A percentile compares a stretch with the other conserved stretches of the same genome.
These are phyloP conservation scores for Macroventuria anomochaeta DNA, from an alignment of 2,329 filamentous ascomycete species.

Conservation along the genomic window DNA sequence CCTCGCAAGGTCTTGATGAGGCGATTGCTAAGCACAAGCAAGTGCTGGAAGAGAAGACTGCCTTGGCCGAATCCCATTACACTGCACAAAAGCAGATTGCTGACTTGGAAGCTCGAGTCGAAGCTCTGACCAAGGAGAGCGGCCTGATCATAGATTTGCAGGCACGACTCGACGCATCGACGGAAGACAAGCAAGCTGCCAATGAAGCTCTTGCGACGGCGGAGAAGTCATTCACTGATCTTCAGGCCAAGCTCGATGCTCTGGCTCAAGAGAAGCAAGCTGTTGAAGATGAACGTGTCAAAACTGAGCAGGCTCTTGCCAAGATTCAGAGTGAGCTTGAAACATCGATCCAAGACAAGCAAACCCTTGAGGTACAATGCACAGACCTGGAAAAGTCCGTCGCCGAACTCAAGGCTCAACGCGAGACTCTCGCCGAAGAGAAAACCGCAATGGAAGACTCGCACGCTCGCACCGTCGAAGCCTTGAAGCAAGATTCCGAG, in stretches of 20 bases:
- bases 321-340: slow-evolving; percentile 31
- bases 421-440: slow-evolving; percentile 39
- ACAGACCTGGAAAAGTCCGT: slow-evolving; percentile 32
- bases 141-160: slow-evolving; percentile 17
- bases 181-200: slow-evolving; percentile 28
- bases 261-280: slow-evolving; percentile 25
- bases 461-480: slow-evolving; percentile 37
- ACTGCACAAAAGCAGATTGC: slow-evolving; percentile 29
- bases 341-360: slow-evolving; percentile 25
- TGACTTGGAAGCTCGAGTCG: slow-evolving; percentile 34
- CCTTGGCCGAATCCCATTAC: slow-evolving; percentile 29
- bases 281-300: slow-evolving; percentile 22
- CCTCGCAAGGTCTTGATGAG: slow-evolving; percentile 32
- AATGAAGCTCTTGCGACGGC: slow-evolving; percentile 31
- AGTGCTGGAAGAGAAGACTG: slow-evolving; percentile 32
- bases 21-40: slow-evolving; percentile 33
- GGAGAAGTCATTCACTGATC: slow-evolving; percentile 13
- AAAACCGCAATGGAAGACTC: slow-evolving; percentile 40
- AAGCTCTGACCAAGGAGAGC: slow-evolving; percentile 26
- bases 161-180: slow-evolving; percentile 21
- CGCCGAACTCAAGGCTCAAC: slow-evolving; percentile 39
- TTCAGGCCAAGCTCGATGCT: slow-evolving; percentile 33
- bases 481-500: slow-evolving; percentile 41
- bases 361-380: slow-evolving; percentile 26
- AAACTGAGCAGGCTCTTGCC: slow-evolving; percentile 22